Evolutionary conservation across 2,329 filamentous ascomycete species (phyloP).

Genomic region (Leptodontidium sp.): DNA sequence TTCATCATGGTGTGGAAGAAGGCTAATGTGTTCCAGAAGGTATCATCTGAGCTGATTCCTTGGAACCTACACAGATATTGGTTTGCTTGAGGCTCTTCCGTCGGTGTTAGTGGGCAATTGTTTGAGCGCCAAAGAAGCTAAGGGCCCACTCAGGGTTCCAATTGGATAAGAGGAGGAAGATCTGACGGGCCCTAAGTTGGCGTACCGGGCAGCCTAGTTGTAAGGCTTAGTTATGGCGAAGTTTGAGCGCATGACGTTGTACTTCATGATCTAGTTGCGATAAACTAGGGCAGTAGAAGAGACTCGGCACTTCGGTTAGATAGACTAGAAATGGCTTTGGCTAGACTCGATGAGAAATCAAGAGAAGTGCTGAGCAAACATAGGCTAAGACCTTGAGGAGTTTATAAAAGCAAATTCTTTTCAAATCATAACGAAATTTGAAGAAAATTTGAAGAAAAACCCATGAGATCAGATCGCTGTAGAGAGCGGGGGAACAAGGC

Average conservation of each 20-base stretch:
- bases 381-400: too few species aligned
- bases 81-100: conserved; percentile 1
- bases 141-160: too few species aligned
- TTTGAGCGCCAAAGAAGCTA: not conserved
- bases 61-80: not conserved
- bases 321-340: not conserved
- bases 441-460: too few species aligned
- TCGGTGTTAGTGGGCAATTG: not conserved
- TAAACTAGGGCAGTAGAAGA: too few species aligned
- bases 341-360: not conserved
- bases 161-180: not conserved
- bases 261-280: not conserved
- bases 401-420: too few species aligned
- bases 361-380: too few species aligned
- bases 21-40: conserved; percentile 1
- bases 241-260: not conserved
- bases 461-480: not conserved
- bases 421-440: too few species aligned
- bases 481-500: not conserved
- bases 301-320: not conserved
- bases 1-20: not conserved
- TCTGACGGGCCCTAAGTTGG: not conserved
- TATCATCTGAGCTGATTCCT: not conserved
- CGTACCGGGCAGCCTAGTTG: not conserved
- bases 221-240: conserved; percentile 2